Percentiles rank a stretch among this genome's conserved stretches.
Conservation (phyloP, 2,329 filamentous ascomycete genomes). For the Penicillium sp. region DNA sequence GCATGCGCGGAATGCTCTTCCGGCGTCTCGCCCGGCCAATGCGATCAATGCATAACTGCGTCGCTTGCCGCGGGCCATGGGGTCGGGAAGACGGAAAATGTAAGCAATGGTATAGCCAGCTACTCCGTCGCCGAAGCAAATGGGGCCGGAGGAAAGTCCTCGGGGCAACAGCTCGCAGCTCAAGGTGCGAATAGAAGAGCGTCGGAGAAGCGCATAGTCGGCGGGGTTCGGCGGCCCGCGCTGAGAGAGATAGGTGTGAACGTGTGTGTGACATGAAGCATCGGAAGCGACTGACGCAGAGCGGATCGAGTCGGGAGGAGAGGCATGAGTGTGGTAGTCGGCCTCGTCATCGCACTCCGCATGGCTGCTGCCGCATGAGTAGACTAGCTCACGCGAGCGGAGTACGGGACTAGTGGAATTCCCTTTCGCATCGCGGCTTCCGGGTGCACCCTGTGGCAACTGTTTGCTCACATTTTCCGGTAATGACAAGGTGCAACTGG, state of each 20-base stretch:
- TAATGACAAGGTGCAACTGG: constrained; percentile 55
- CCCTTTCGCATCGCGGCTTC: constrained; percentile 48
- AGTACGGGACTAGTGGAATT: constrained; percentile 54
- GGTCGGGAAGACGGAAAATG: constrained; percentile 57
- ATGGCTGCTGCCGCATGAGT: constrained; percentile 47
- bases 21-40: constrained; percentile 52
- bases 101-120: constrained; percentile 59
- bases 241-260: constrained; percentile 56
- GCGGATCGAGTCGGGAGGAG: constrained; percentile 39
- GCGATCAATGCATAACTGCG: constrained; percentile 57
- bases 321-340: constrained; percentile 37
- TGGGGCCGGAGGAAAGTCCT: constrained; percentile 54
- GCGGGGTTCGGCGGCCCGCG: constrained; percentile 53
- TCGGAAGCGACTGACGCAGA: constrained; percentile 45
- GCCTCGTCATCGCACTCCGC: constrained; percentile 36
- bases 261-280: constrained; percentile 52
- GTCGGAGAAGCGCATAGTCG: constrained; percentile 54
- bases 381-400: constrained; percentile 52
- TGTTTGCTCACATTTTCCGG: constrained; percentile 53
- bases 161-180: constrained; percentile 56
- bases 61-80: constrained; percentile 54
- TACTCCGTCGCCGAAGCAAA: constrained; percentile 55
- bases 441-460: constrained; percentile 52
- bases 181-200: constrained; percentile 56
- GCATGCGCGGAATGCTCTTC: constrained; percentile 46